phyloP scores from a whole-genome alignment of 805 yeast genomes.

The Monosporozyma unispora region DNA sequence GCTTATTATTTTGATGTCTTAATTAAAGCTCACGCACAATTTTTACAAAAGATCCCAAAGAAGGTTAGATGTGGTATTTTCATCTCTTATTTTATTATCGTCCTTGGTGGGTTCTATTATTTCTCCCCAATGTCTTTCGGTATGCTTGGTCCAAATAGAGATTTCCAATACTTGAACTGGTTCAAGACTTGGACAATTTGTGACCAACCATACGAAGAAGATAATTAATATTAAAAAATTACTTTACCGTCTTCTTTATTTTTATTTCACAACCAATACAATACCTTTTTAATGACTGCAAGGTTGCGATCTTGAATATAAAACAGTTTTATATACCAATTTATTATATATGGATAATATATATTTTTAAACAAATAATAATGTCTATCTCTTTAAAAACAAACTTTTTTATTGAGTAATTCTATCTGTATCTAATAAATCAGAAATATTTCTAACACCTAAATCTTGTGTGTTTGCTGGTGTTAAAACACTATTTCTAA shows the following conservation, averaged over 20 bases:
- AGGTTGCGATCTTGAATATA: background rate
- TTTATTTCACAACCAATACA: no score
- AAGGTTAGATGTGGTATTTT: constrained; percentile 34
- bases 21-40: constrained; percentile 14
- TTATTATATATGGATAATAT: background rate
- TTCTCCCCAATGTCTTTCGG: constrained; percentile 63
- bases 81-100: constrained; percentile 32
- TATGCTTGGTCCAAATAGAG: constrained; percentile 41
- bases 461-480: constrained; percentile 27
- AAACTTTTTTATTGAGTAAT: constrained; percentile 22
- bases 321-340: background rate
- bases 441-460: constrained; percentile 18
- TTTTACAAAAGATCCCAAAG: constrained; percentile 7
- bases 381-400: background rate
- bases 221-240: background rate
- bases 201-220: constrained; percentile 3
- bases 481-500: constrained; percentile 19
- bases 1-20: constrained; percentile 47
- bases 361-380: background rate
- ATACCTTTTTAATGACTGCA: background rate
- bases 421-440: constrained; percentile 25
- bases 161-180: constrained; percentile 41
- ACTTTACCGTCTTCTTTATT: background rate
- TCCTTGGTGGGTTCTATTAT: constrained; percentile 48
- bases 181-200: constrained; percentile 39